phyloP scores from a whole-genome alignment of 495 filamentous ascomycete species.

The Penicillium robsamsonii region DNA sequence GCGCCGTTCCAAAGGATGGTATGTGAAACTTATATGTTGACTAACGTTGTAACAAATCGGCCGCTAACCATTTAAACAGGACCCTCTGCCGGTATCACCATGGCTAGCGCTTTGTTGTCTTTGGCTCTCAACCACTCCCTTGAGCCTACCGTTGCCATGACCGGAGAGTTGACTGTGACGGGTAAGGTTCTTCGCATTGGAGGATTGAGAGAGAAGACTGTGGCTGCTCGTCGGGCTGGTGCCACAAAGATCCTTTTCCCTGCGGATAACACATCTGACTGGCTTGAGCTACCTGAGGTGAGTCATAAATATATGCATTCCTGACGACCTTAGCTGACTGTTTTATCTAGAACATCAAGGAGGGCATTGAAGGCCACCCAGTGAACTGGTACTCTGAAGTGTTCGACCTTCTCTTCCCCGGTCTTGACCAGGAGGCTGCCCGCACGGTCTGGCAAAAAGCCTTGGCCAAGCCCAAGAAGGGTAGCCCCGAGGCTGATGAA shows the following conservation, averaged over 20 bases:
- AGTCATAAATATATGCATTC: slow-evolving; percentile 16
- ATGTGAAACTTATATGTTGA: slow-evolving; percentile 23
- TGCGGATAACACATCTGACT: slow-evolving; percentile 89
- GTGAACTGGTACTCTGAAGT: slow-evolving; percentile 94
- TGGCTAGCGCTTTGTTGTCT: slow-evolving; percentile 88
- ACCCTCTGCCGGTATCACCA: slow-evolving; percentile 92
- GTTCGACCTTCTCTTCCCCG: slow-evolving; percentile 84
- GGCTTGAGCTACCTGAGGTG: slow-evolving; percentile 96
- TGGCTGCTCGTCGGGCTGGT: slow-evolving; percentile 89
- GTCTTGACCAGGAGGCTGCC: slow-evolving; percentile 70
- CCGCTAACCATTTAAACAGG: slow-evolving; percentile 38
- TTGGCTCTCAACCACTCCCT: slow-evolving; percentile 76
- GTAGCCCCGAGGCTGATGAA: slow-evolving; percentile 40
- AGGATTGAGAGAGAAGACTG: slow-evolving; percentile 96
- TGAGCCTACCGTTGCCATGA: slow-evolving; percentile 93
- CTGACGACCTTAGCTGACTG: slow-evolving; percentile 11
- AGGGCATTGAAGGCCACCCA: slow-evolving; percentile 85
- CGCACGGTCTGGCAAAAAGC: slow-evolving; percentile 73
- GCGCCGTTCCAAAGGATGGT: slow-evolving; percentile 93
- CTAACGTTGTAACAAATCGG: neutral
- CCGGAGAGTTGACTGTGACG: slow-evolving; percentile 95
- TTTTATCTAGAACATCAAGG: slow-evolving; percentile 82
- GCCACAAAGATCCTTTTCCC: slow-evolving; percentile 96
- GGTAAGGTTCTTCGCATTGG: slow-evolving; percentile 97
- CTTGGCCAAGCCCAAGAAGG: slow-evolving; percentile 55